Conservation (phyloP, 306 rosid species). For the Albizia julibrissin region DNA sequence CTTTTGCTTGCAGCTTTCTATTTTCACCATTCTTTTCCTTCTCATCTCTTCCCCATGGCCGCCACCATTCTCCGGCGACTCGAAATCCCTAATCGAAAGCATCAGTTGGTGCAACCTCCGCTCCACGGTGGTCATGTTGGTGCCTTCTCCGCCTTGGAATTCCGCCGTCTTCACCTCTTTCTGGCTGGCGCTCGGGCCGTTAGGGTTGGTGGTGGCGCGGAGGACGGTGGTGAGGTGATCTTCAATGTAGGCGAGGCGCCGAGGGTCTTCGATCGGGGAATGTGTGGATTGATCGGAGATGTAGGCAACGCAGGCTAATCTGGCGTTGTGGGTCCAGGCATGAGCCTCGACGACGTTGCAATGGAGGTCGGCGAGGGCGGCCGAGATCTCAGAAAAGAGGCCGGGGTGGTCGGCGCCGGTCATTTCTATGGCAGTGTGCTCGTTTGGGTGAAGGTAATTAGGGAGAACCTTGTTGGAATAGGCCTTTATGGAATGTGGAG, state of each 20-base stretch:
- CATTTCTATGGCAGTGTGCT: constrained; percentile 62
- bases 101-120: constrained; percentile 73
- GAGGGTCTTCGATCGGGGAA: constrained; percentile 53
- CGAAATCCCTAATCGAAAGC: constrained; percentile 57
- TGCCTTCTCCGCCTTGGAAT: constrained; percentile 43
- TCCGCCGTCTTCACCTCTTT: constrained; percentile 49
- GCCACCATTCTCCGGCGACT: constrained; percentile 26
- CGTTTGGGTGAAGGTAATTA: constrained; percentile 18
- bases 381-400: constrained; percentile 63
- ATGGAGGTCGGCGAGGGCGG: constrained; percentile 60
- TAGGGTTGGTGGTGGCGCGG: constrained; percentile 39
- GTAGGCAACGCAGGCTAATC: constrained; percentile 64
- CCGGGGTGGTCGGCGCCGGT: constrained; percentile 64
- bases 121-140: constrained; percentile 55
- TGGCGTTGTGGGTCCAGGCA: constrained; percentile 72
- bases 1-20: constrained; percentile 64
- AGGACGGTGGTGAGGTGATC: constrained; percentile 60
- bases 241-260: constrained; percentile 52
- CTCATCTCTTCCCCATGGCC: constrained; percentile 27
- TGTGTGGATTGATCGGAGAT: constrained; percentile 64
- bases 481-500: constrained; percentile 34
- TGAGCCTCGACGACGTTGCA: constrained; percentile 72
- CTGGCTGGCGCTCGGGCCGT: constrained; percentile 15
- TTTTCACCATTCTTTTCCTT: constrained; percentile 43
- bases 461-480: constrained; percentile 32